Evolutionary conservation across 805 yeast genomes (phyloP), one percentile per base, ranked within the genome.

Genomic region (Sugiyamaella marilandica): DNA sequence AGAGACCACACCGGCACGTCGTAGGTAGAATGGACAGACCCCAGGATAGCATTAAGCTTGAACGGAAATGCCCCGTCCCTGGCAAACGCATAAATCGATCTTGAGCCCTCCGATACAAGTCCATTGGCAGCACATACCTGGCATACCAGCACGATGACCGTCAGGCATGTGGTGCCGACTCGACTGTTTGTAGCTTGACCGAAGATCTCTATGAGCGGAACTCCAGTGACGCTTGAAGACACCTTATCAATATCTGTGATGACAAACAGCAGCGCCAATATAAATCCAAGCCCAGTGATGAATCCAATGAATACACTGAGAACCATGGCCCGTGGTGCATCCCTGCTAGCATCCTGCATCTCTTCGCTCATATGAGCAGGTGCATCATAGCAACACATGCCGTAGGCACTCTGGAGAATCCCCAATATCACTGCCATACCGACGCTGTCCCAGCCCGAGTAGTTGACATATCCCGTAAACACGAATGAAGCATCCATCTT

Each of bases 31-130:
- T 0, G 78, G 70, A 57, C 83, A 83, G 44, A 87, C 87, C 59
- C 78, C 76, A 1, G 82, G 76, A 88, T 90, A 85, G 16, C 77
- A 62, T 10, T 78, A 72, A 55, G 79, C 53, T 33, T 77, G 59
- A 72, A 79, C 1, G 95, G 95, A 43, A 87, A 68, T 0, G 90
- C 95, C 35, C 83, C 87, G 65, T 87, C 95, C 70, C 95, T 78
- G 49, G 92, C 88, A 70, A 87, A 82, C 24, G 88, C 85, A 65
- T 80, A 87, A 0, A 89, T 86, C n/a, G 84, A 78, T 75, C 95
- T 78, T 2, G 94, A 85, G 1, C 90, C 86, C 0, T 94, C 84
- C 1, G 95, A 87, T 36, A 85, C 73, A 5, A 85, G 62, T 24
- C 85, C 79, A 21, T 90, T 84, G 0, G 89, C 91, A 21, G 82